Evolutionary conservation across 345 rosid genomes (phyloP).

Genomic region (Acer saccharum): DNA sequence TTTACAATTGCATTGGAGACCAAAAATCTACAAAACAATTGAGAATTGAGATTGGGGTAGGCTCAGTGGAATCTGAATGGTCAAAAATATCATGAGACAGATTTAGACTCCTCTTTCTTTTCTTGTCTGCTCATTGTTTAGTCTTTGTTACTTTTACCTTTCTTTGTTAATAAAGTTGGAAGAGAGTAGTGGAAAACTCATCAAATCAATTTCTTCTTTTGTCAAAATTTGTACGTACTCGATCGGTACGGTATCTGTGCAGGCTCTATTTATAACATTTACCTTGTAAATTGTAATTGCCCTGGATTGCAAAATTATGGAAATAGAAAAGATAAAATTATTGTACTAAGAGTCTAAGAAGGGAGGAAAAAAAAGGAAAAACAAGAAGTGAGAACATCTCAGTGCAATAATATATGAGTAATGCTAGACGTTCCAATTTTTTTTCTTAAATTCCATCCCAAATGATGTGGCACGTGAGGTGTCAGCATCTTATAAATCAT

Average conservation of each 20-base stretch:
- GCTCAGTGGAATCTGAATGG: slow-evolving; percentile 36
- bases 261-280: too few relatives aligned
- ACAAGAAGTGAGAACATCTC: too few relatives aligned
- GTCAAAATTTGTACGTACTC: not conserved
- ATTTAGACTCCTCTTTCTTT: slow-evolving; percentile 47
- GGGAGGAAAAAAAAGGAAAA: too few relatives aligned
- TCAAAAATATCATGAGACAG: slow-evolving; percentile 60
- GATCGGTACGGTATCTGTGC: not conserved
- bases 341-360: too few relatives aligned
- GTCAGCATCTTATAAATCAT: too few relatives aligned
- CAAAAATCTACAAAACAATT: slow-evolving; percentile 7
- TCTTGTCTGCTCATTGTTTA: slow-evolving; percentile 44
- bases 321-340: too few relatives aligned
- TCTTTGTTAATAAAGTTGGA: not conserved
- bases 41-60: slow-evolving; percentile 13
- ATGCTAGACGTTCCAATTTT: too few relatives aligned
- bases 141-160: not conserved
- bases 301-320: too few relatives aligned
- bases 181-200: not conserved
- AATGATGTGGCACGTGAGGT: too few relatives aligned
- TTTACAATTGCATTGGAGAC: slow-evolving; percentile 12
- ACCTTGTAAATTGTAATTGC: too few relatives aligned
- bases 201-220: not conserved
- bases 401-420: too few relatives aligned
- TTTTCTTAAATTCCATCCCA: too few relatives aligned